phyloP scores from a whole-genome alignment of 805 yeast species.

The Millerago galiae region DNA sequence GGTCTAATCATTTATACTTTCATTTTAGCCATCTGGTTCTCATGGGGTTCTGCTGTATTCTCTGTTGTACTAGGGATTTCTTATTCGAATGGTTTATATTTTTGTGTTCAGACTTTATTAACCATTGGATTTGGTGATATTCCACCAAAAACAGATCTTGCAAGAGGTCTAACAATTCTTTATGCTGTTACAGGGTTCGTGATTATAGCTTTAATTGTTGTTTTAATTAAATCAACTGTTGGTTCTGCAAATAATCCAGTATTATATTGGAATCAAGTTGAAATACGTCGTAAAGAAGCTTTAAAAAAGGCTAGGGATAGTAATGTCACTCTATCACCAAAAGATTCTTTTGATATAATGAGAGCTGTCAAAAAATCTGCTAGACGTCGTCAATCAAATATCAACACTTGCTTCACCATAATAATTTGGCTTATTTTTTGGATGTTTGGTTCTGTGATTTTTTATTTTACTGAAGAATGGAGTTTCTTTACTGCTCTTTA shows the following conservation, averaged over 20 bases:
- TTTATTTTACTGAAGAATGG: slow-evolving; percentile 63
- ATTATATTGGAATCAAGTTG: slow-evolving; percentile 59
- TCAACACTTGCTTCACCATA: slow-evolving; percentile 35
- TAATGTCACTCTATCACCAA: slow-evolving; percentile 27
- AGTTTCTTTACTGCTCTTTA: slow-evolving; percentile 64
- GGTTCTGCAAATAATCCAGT: slow-evolving; percentile 56
- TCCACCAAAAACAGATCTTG: slow-evolving; percentile 44
- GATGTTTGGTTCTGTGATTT: slow-evolving; percentile 67
- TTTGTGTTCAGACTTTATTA: slow-evolving; percentile 62
- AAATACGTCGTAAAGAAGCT: slow-evolving; percentile 36
- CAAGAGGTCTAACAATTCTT: slow-evolving; percentile 52
- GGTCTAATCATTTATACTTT: slow-evolving; percentile 67
- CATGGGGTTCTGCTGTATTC: slow-evolving; percentile 62
- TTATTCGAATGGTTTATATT: slow-evolving; percentile 67
- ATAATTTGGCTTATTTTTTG: slow-evolving; percentile 50
- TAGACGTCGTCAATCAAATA: slow-evolving; percentile 29
- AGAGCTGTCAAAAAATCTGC: slow-evolving; percentile 41
- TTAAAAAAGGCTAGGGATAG: slow-evolving; percentile 17
- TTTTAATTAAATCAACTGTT: slow-evolving; percentile 62
- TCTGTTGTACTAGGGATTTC: slow-evolving; percentile 36
- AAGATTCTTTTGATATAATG: slow-evolving; percentile 52
- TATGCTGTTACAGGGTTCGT: slow-evolving; percentile 69
- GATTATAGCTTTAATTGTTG: slow-evolving; percentile 65
- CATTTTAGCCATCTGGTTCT: slow-evolving; percentile 60
- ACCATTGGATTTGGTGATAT: slow-evolving; percentile 83